Base-by-base conservation (phyloP, 345 rosid species). In the Hypericum androsaemum region DNA sequence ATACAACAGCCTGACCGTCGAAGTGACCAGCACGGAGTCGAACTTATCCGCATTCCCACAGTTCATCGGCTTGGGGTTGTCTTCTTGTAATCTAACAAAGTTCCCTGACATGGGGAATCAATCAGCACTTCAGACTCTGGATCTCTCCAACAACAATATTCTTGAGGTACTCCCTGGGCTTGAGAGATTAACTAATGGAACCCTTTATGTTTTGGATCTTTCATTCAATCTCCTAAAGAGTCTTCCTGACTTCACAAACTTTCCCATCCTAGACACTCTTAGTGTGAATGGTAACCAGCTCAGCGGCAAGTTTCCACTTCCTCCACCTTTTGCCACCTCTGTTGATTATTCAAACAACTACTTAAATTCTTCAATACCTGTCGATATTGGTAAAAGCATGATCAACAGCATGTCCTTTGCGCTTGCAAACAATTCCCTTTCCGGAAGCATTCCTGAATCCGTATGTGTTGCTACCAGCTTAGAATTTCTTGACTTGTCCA, bases 101-200 rank as follows among this genome's bases (percentile, higher is more conserved):
- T 57, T 77, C 11, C 86, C 89, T 0, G 50, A 65, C 0, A 59
- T 83, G 5, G 55, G 52, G 10, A 56, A 38, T 48, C 82, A 70
- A 39, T 11, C 40, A 17, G 48, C 0, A 3, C 13, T 82, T 5
- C 0, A 0, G 3, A 0, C 0, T 22, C 52, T 83, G 8, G 84
- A 83, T 56, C 81, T 82, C 50, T 77, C 86, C 4, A 5, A 10
- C 7, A 83, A 83, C 60, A 15, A 28, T 0, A 80, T 83, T 32
- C n/a, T 1, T 11, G 76, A 78, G 16, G 2, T 82, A 13, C 89
- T 83, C 0, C 5, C 12, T 0, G 79, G 85, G 89, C 62, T 82
- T 40, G 67, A 77, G 73, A 0, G 2, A 46, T 14, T 62, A 3
- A 32, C 51, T 43, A 41, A 28, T 10, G n/a, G 22, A 5, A 0